Evolutionary conservation across 371 early-diverging fungal species (phyloP), one percentile per base, ranked within the genome.

Genomic region (Apophysomyces trapeziformis): DNA sequence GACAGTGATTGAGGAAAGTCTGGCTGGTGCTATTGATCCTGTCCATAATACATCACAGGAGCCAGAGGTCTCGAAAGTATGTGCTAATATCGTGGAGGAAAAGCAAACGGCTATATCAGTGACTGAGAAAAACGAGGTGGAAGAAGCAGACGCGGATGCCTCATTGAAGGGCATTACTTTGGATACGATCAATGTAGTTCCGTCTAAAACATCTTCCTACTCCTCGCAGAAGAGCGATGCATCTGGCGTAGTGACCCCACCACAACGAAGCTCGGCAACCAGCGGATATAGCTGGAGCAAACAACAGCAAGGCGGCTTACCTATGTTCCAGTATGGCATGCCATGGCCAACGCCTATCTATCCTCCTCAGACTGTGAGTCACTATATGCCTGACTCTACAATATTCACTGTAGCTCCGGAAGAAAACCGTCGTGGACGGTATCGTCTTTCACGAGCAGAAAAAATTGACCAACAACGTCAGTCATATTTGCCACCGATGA

Each of bases 401-500:
- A 50, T 50, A 26, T n/a, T 50, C 21, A 2, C 50, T 21, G 21
- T 21, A 9, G 21, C 50, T 21, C 18, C 50, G 1, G 50, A 50
- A 7, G 8, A n/a, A 18, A 50, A 50, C 21, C 50, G 21, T 21
- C 50, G 50, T 5, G 21, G 21, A 5, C 50, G 50, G 18, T 50
- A 50, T 4, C 63, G 60, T 21, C 65, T 79, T 66, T 67, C 71
- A n/a, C 80, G 80, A 43, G 57, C 60, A 3, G 72, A 79, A 57
- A 64, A 69, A 41, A 79, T 79, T 66, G 73, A 79, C 16, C 72
- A 76, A 47, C 80, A 79, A 54, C 61, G 70, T 14, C 80, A 79
- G 61, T 65, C 64, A 5, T 64, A 76, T 57, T 68, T 66, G 13
- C 76, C 80, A 18, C 61, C 69, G 18, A 71, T 82, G 54, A 83